Percentiles rank a stretch among this genome's conserved stretches.
phyloP scores from a whole-genome alignment of 2,329 filamentous ascomycete species.

The Ceratocystiopsis brevicomis region DNA sequence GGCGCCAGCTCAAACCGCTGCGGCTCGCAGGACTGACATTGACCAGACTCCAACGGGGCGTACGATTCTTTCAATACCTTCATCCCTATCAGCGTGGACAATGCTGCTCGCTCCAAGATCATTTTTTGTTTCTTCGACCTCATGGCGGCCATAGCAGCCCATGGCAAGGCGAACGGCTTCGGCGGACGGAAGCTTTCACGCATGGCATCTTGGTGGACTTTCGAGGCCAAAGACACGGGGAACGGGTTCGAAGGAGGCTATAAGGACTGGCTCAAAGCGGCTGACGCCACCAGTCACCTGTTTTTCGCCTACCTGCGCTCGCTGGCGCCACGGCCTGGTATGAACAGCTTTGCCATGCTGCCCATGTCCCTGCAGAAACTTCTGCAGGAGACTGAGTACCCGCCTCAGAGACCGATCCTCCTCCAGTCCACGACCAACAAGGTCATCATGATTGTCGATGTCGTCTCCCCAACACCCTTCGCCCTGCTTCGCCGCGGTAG shows the following conservation, averaged over 20 bases:
- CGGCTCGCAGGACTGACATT: too few species aligned
- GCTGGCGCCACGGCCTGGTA: slow-evolving; percentile 58
- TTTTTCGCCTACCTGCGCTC: slow-evolving; percentile 96
- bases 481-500: slow-evolving; percentile 74
- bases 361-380: slow-evolving; percentile 83
- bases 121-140: slow-evolving; percentile 96
- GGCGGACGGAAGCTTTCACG: slow-evolving; percentile 85
- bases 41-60: slow-evolving; percentile 70
- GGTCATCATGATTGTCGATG: slow-evolving; percentile 92
- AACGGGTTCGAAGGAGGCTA: slow-evolving; percentile 93
- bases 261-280: slow-evolving; percentile 72
- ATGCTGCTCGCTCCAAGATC: slow-evolving; percentile 65
- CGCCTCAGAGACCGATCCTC: slow-evolving; percentile 57
- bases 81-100: slow-evolving; percentile 83
- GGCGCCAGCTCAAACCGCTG: too few species aligned
- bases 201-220: slow-evolving; percentile 97
- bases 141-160: slow-evolving; percentile 72
- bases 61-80: slow-evolving; percentile 92
- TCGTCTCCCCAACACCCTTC: slow-evolving; percentile 87
- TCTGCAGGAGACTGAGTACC: slow-evolving; percentile 83
- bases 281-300: slow-evolving; percentile 86
- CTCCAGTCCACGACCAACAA: slow-evolving; percentile 68
- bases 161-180: slow-evolving; percentile 83
- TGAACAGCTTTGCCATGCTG: slow-evolving; percentile 65
- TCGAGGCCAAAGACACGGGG: slow-evolving; percentile 71